phyloP scores from a whole-genome alignment of 2,329 filamentous ascomycete species.

The Stagonosporopsis chrysanthemi region DNA sequence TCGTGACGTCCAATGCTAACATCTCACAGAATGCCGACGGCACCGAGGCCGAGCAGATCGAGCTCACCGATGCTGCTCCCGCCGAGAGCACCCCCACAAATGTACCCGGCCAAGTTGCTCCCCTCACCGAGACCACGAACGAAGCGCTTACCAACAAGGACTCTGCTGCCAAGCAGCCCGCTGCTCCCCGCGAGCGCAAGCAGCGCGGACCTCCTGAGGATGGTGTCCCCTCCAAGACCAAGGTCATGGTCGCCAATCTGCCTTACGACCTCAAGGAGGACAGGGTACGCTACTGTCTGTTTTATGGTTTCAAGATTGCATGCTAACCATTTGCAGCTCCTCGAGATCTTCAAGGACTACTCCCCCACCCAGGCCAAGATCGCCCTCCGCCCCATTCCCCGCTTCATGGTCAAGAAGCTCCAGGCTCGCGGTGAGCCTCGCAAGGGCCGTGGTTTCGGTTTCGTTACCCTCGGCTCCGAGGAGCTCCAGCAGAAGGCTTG shows the following conservation, averaged over 20 bases:
- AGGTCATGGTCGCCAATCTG: constrained; percentile 99
- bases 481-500: constrained; percentile 98
- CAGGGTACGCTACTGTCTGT: constrained; percentile 68
- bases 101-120: constrained; percentile 59
- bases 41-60: constrained; percentile 53
- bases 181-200: constrained; percentile 64
- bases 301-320: neutral
- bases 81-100: constrained; percentile 55
- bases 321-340: constrained; percentile 68
- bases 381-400: constrained; percentile 95
- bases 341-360: constrained; percentile 95
- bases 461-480: constrained; percentile 94
- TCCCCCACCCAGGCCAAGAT: constrained; percentile 96
- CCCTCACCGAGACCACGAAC: constrained; percentile 61
- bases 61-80: constrained; percentile 58
- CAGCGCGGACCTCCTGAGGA: constrained; percentile 97
- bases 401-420: constrained; percentile 99
- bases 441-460: constrained; percentile 99
- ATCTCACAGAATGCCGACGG: constrained; percentile 52
- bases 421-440: constrained; percentile 96
- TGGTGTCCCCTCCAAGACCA: constrained; percentile 97
- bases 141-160: constrained; percentile 61
- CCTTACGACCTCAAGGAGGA: constrained; percentile 98
- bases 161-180: constrained; percentile 56
- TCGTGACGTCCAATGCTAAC: neutral